A percentile compares a stretch with the other conserved stretches of the same genome.
These are phyloP conservation scores for Candida taoyuanica DNA, from an alignment of 805 yeast genomes.

Conservation along the genomic window DNA sequence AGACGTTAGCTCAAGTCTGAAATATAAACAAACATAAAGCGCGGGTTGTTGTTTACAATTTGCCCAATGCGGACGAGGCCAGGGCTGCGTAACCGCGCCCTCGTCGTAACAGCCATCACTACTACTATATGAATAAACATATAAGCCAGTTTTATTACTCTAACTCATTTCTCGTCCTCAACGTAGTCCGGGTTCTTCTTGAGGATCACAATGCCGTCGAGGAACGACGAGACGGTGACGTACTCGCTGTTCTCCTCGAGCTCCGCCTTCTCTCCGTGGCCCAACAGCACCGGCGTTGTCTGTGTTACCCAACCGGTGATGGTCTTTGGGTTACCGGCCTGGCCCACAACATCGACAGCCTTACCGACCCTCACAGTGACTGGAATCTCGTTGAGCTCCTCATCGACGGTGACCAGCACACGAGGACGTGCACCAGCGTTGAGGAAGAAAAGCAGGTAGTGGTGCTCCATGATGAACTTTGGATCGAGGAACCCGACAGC, in stretches of 20 bases:
- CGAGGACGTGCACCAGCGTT: constrained; percentile 90
- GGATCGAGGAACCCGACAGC: constrained; percentile 85
- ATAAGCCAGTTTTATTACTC: not conserved
- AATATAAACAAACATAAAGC: constrained; percentile 9
- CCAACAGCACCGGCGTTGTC: constrained; percentile 90
- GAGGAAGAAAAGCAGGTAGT: constrained; percentile 78
- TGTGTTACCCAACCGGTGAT: constrained; percentile 99
- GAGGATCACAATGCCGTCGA: constrained; percentile 92
- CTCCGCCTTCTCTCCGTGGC: constrained; percentile 95
- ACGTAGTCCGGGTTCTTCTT: constrained; percentile 84
- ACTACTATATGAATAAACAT: too few relatives aligned
- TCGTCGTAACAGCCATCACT: too few relatives aligned
- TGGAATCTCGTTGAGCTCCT: constrained; percentile 71
- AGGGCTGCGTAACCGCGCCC: too few relatives aligned
- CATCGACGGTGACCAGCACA: constrained; percentile 89
- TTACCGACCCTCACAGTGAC: constrained; percentile 98
- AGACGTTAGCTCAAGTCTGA: not conserved
- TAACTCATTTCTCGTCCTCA: constrained; percentile 42
- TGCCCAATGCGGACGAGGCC: constrained; percentile 10
- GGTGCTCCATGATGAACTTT: constrained; percentile 74
- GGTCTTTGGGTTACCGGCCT: constrained; percentile 98
- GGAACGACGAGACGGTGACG: constrained; percentile 68
- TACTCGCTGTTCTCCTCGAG: constrained; percentile 88
- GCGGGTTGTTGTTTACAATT: constrained; percentile 13
- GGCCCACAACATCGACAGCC: constrained; percentile 98